phyloP scores from a whole-genome alignment of 768 basidiomycete genomes.

The Amanita phalloides region DNA sequence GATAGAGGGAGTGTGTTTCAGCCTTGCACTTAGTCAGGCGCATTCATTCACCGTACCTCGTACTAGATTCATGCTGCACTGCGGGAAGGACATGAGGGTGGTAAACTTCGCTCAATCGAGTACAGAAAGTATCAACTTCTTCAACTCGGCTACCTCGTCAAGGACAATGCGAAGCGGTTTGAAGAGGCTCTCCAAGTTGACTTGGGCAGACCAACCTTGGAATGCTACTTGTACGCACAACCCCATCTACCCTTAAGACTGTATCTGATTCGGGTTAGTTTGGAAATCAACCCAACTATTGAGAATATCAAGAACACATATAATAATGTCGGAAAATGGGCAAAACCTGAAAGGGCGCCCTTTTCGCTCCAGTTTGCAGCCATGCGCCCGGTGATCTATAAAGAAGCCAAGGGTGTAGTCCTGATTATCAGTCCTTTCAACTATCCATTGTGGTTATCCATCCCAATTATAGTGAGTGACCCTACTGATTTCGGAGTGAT shows the following conservation, averaged over 20 bases:
- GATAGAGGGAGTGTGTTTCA: slow-evolving; percentile 32
- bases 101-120: slow-evolving; percentile 54
- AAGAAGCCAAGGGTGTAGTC: slow-evolving; percentile 70
- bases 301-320: slow-evolving; percentile 42
- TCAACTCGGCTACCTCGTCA: slow-evolving; percentile 61
- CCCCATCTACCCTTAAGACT: background rate
- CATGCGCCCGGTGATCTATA: slow-evolving; percentile 54
- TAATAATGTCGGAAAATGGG: slow-evolving; percentile 64
- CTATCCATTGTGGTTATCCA: slow-evolving; percentile 52
- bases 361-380: slow-evolving; percentile 46
- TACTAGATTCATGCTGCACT: slow-evolving; percentile 47
- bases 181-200: slow-evolving; percentile 49
- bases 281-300: slow-evolving; percentile 50
- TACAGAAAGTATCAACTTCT: slow-evolving; percentile 70
- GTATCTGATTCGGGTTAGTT: slow-evolving; percentile 23
- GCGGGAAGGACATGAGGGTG: slow-evolving; percentile 46
- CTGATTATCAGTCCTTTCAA: slow-evolving; percentile 69
- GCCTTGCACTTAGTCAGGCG: background rate
- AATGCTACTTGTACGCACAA: slow-evolving; percentile 37
- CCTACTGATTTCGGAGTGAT: background rate
- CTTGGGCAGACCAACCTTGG: slow-evolving; percentile 50
- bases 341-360: slow-evolving; percentile 45
- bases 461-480: slow-evolving; percentile 45
- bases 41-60: background rate
- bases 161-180: slow-evolving; percentile 60